phyloP scores from a whole-genome alignment of 768 basidiomycete genomes.

The Sporobolomyces pararoseus region DNA sequence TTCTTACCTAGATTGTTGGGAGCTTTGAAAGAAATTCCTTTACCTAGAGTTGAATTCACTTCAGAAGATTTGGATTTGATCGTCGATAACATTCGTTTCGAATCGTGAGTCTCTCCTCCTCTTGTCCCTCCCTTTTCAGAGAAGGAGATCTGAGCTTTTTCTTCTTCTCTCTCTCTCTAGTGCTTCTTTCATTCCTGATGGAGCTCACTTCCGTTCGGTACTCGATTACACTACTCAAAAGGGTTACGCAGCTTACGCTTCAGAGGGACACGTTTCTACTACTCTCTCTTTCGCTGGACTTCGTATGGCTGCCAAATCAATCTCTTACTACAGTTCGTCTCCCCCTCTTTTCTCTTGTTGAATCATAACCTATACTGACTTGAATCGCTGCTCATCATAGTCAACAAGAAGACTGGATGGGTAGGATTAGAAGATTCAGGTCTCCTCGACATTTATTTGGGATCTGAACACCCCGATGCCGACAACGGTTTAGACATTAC shows the following conservation, averaged over 20 bases:
- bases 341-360: background rate
- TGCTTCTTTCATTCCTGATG: conserved; percentile 52
- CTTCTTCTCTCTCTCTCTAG: background rate
- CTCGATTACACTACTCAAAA: conserved; percentile 49
- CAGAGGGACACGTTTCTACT: conserved; percentile 49
- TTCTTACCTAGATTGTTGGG: conserved; percentile 50
- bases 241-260: conserved; percentile 52
- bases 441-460: conserved; percentile 50
- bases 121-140: background rate
- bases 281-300: conserved; percentile 51
- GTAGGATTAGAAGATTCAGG: conserved; percentile 50
- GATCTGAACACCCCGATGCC: conserved; percentile 41
- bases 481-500: conserved; percentile 50
- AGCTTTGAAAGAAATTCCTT: conserved; percentile 51
- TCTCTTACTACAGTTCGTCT: conserved; percentile 49
- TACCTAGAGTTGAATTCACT: conserved; percentile 52
- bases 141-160: background rate
- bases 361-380: background rate
- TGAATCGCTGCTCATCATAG: background rate
- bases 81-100: conserved; percentile 50
- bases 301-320: conserved; percentile 50
- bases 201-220: conserved; percentile 50
- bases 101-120: conserved; percentile 42
- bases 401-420: conserved; percentile 50
- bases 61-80: conserved; percentile 50